phyloP scores from a whole-genome alignment of 2,329 filamentous ascomycete genomes.

The Eurotiales sp. region DNA sequence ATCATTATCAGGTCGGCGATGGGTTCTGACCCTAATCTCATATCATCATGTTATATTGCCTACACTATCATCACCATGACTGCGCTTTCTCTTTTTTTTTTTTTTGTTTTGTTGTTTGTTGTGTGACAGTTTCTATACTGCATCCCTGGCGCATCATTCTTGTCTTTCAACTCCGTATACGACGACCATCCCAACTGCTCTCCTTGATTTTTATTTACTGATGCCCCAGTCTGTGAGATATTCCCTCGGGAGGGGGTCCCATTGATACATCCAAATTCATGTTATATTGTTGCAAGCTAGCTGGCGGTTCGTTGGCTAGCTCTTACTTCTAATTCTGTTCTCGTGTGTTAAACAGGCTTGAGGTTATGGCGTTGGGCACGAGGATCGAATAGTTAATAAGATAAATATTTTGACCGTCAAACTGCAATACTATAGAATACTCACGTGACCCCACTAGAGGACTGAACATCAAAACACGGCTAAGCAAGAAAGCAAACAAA shows the following conservation, averaged over 20 bases:
- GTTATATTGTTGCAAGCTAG: slow-evolving; percentile 14
- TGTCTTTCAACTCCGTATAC: slow-evolving; percentile 10
- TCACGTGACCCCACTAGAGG: too few relatives aligned
- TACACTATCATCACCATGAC: slow-evolving; percentile 20
- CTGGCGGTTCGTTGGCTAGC: slow-evolving; percentile 8
- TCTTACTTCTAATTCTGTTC: slow-evolving; percentile 6
- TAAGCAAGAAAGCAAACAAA: not conserved
- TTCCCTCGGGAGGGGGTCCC: slow-evolving; percentile 18
- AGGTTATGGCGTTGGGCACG: not conserved
- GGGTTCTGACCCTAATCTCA: slow-evolving; percentile 22
- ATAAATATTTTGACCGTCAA: not conserved
- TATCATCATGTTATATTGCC: slow-evolving; percentile 17
- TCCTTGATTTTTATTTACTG: slow-evolving; percentile 9
- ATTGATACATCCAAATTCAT: slow-evolving; percentile 18
- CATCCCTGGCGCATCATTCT: slow-evolving; percentile 16
- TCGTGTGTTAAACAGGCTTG: not conserved
- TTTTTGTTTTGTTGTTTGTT: slow-evolving; percentile 17
- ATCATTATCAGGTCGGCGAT: slow-evolving; percentile 26
- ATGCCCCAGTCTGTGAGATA: slow-evolving; percentile 4
- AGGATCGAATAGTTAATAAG: not conserved
- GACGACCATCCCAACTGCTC: not conserved
- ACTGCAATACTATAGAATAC: too few relatives aligned
- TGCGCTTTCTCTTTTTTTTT: slow-evolving; percentile 17
- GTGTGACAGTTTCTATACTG: slow-evolving; percentile 27
- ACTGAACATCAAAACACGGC: not conserved